Percentiles rank a stretch among this genome's conserved stretches.
These are phyloP conservation scores for Lactarius pseudohatsudake DNA, from an alignment of 768 basidiomycete genomes.

Conservation along the genomic window DNA sequence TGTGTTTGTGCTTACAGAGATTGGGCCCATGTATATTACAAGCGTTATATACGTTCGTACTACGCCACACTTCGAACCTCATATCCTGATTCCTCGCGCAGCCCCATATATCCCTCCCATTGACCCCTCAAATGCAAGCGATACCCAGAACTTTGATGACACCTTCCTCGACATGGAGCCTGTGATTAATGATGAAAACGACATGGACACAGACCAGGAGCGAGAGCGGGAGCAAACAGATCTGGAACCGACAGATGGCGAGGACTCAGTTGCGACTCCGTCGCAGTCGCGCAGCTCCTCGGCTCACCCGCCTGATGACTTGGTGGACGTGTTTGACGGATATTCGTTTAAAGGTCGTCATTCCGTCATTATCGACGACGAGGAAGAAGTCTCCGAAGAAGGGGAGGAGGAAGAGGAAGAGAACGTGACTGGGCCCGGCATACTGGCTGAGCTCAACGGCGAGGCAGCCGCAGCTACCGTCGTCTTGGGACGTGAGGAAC, in stretches of 20 bases:
- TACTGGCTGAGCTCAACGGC: constrained; percentile 26
- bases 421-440: constrained; percentile 28
- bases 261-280: constrained; percentile 75
- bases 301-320: constrained; percentile 53
- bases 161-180: constrained; percentile 96
- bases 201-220: constrained; percentile 68
- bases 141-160: constrained; percentile 98
- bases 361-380: constrained; percentile 75
- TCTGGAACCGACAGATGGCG: constrained; percentile 68
- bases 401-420: constrained; percentile 47
- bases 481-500: constrained; percentile 37
- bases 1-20: constrained; percentile 51
- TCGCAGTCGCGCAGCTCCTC: constrained; percentile 80
- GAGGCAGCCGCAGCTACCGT: constrained; percentile 33
- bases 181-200: constrained; percentile 76
- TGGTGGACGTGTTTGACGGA: constrained; percentile 84
- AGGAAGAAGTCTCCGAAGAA: constrained; percentile 55
- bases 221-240: constrained; percentile 68
- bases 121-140: constrained; percentile 87
- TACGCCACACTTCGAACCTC: constrained; percentile 21
- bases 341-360: constrained; percentile 91
- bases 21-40: constrained; percentile 93
- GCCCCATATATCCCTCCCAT: constrained; percentile 93
- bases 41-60: constrained; percentile 87
- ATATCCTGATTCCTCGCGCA: constrained; percentile 35